A percentile compares a stretch with the other conserved stretches of the same genome.
These are phyloP conservation scores for Pulveroboletus sp. DNA, from an alignment of 768 basidiomycete genomes.

Conservation along the genomic window DNA sequence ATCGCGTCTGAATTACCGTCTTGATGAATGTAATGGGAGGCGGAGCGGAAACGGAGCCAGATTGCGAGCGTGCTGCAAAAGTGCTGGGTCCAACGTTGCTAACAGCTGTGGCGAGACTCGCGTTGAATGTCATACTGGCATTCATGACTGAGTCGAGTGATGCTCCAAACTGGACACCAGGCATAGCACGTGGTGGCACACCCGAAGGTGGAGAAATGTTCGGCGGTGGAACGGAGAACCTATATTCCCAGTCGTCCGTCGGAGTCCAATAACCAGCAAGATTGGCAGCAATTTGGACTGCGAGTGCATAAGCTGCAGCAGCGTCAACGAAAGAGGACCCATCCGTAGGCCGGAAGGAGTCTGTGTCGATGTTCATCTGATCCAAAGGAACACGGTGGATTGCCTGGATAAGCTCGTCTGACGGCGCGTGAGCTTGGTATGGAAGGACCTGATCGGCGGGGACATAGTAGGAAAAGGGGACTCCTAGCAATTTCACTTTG, in stretches of 20 bases:
- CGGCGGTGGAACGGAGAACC: slow-evolving; percentile 38
- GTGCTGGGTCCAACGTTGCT: slow-evolving; percentile 9
- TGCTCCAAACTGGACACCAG: slow-evolving; percentile 8
- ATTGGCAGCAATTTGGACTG: slow-evolving; percentile 64
- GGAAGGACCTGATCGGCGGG: slow-evolving; percentile 62
- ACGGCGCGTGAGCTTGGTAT: slow-evolving; percentile 64
- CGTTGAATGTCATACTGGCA: slow-evolving; percentile 42
- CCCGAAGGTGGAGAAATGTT: slow-evolving; percentile 8
- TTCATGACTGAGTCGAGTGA: slow-evolving; percentile 44
- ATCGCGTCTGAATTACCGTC: slow-evolving; percentile 48
- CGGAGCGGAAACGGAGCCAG: slow-evolving; percentile 13
- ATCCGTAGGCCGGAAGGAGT: slow-evolving; percentile 47
- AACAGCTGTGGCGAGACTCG: slow-evolving; percentile 17
- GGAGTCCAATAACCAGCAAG: slow-evolving; percentile 64
- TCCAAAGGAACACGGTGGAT: slow-evolving; percentile 43
- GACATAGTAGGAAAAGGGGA: slow-evolving; percentile 44
- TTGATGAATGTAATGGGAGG: slow-evolving; percentile 23
- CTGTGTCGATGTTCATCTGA: slow-evolving; percentile 41
- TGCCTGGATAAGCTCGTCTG: slow-evolving; percentile 46
- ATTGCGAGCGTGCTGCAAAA: background rate
- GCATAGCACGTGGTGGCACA: background rate
- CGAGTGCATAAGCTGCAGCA: slow-evolving; percentile 60
- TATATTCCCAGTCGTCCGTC: slow-evolving; percentile 69
- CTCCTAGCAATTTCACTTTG: slow-evolving; percentile 62
- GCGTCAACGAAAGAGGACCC: slow-evolving; percentile 43